Conservation (phyloP, 805 yeast genomes). For the Monosporozyma aerobia region DNA sequence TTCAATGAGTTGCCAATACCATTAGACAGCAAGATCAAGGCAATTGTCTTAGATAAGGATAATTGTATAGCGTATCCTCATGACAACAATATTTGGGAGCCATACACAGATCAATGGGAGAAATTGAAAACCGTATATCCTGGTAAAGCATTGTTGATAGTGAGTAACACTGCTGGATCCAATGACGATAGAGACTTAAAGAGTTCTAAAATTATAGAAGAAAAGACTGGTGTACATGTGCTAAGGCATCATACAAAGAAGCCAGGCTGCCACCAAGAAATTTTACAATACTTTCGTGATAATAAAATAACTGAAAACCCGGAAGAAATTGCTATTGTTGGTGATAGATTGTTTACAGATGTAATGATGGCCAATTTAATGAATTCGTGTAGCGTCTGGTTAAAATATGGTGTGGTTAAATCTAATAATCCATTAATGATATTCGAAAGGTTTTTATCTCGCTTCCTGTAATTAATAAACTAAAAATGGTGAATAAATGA, state of each 20-base stretch:
- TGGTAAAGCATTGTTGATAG: constrained; percentile 56
- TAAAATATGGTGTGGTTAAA: constrained; percentile 57
- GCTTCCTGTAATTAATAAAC: neutral
- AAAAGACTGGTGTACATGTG: constrained; percentile 58
- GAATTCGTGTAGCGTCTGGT: constrained; percentile 83
- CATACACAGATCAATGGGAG: constrained; percentile 49
- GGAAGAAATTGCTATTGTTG: constrained; percentile 70
- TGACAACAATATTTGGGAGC: constrained; percentile 72
- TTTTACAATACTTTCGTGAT: constrained; percentile 46
- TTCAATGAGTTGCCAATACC: constrained; percentile 58
- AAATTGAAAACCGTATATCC: constrained; percentile 50
- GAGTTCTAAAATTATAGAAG: constrained; percentile 58
- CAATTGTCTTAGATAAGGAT: constrained; percentile 85
- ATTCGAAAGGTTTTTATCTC: constrained; percentile 14
- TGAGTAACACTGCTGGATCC: constrained; percentile 91
- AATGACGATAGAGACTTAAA: constrained; percentile 51
- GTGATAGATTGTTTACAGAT: constrained; percentile 88
- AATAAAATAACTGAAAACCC: constrained; percentile 41
- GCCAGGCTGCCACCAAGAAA: constrained; percentile 71
- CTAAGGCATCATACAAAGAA: constrained; percentile 66
- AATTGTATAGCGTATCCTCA: constrained; percentile 88
- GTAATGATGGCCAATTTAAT: constrained; percentile 87
- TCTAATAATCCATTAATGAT: constrained; percentile 30
- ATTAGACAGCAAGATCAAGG: constrained; percentile 41
- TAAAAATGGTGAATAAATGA: neutral